phyloP scores from a whole-genome alignment of 495 filamentous ascomycete genomes.

The Penicillium canescens region DNA sequence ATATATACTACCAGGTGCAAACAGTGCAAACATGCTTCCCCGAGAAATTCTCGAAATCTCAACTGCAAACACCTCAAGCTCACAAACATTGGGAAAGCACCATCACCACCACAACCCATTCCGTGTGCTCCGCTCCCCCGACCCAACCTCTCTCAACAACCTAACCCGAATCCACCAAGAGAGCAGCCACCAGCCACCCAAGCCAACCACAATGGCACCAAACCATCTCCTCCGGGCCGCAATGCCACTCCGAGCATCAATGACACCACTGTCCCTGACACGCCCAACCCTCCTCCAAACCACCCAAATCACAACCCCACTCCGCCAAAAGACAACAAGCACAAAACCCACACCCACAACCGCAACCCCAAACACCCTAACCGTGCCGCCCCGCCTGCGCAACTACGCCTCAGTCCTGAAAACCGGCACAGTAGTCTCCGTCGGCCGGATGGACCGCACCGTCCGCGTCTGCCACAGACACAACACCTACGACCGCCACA shows the following conservation, averaged over 20 bases:
- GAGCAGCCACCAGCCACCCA: not conserved
- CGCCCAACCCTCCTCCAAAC: constrained; percentile 22
- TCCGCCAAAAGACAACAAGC: constrained; percentile 19
- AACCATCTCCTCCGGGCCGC: constrained; percentile 37
- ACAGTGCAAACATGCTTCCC: constrained; percentile 38
- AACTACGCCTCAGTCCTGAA: constrained; percentile 40
- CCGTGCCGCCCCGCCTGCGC: constrained; percentile 33
- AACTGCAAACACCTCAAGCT: constrained; percentile 24
- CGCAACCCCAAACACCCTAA: constrained; percentile 12
- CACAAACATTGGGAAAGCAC: constrained; percentile 13
- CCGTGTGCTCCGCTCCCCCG: not conserved
- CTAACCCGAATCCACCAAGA: not conserved
- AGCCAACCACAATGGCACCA: constrained; percentile 29
- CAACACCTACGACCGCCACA: constrained; percentile 36
- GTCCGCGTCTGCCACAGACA: constrained; percentile 41
- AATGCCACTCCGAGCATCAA: constrained; percentile 36
- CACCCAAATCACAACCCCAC: constrained; percentile 14
- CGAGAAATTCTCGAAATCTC: constrained; percentile 38
- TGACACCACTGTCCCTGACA: constrained; percentile 26
- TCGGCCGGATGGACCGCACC: constrained; percentile 47
- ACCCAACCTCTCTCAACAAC: not conserved
- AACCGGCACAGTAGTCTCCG: constrained; percentile 46
- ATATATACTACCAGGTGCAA: constrained; percentile 22
- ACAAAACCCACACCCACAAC: constrained; percentile 7
- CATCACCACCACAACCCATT: constrained; percentile 1